Evolutionary conservation across 2,329 filamentous ascomycete species (phyloP).

Genomic region (Pleomassaria siparia): DNA sequence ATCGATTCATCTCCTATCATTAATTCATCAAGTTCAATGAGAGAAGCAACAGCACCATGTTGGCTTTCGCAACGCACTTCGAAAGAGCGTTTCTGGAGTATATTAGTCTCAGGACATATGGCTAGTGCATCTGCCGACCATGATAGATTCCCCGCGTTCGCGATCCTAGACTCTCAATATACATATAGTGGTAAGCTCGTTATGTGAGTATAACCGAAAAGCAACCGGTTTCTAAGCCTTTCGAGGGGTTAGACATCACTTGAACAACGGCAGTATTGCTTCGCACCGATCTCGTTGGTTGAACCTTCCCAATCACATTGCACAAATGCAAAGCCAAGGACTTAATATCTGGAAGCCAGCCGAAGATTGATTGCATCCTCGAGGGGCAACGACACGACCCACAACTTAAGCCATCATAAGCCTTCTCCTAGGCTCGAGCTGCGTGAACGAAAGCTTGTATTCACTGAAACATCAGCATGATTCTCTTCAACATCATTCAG

Average conservation of each 20-base stretch:
- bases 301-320: neutral
- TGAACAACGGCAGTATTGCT: neutral
- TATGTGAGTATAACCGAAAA: constrained; percentile 8
- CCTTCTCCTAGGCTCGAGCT: constrained; percentile 3
- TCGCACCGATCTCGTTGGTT: constrained; percentile 6
- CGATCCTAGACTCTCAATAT: constrained; percentile 7
- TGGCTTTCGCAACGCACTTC: too few species aligned
- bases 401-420: constrained; percentile 15
- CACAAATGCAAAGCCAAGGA: neutral
- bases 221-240: constrained; percentile 16
- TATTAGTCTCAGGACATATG: neutral
- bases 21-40: too few species aligned
- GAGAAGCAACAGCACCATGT: too few species aligned
- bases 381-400: constrained; percentile 3
- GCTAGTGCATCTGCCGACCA: neutral
- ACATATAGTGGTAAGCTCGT: constrained; percentile 2
- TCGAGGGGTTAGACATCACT: neutral
- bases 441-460: neutral
- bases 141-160: neutral
- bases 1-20: too few species aligned
- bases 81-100: too few species aligned
- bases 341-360: neutral
- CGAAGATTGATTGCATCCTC: neutral
- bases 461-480: constrained; percentile 10
- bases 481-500: constrained; percentile 7